Percentiles rank a stretch among this genome's conserved stretches.
Conservation (phyloP, 108 stramenopile species). For the Aurantiochytrium sp. region DNA sequence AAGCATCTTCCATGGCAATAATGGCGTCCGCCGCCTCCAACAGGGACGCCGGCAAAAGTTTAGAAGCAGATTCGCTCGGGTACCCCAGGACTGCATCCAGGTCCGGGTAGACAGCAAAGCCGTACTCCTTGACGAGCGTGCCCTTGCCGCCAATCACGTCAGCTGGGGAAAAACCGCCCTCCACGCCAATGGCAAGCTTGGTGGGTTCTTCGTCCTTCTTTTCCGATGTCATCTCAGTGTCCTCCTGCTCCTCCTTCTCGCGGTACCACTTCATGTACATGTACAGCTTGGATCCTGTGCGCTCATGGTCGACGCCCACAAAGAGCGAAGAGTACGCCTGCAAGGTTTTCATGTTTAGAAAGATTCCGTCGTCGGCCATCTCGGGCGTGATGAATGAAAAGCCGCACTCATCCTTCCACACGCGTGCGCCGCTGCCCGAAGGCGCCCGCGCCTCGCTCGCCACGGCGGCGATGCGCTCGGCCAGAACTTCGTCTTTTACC, state of each 20-base stretch:
- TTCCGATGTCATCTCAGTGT: background rate
- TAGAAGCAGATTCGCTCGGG: constrained; percentile 43
- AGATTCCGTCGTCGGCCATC: constrained; percentile 58
- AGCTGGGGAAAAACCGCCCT: constrained; percentile 82
- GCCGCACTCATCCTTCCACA: constrained; percentile 78
- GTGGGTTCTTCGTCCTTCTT: constrained; percentile 40
- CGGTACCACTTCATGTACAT: constrained; percentile 54
- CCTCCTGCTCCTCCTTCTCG: constrained; percentile 50
- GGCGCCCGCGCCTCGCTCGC: too few relatives aligned
- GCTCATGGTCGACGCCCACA: constrained; percentile 39
- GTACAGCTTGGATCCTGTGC: constrained; percentile 38
- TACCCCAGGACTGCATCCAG: constrained; percentile 39
- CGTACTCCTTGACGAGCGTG: constrained; percentile 67
- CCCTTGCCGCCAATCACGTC: constrained; percentile 50
- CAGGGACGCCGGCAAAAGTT: constrained; percentile 58
- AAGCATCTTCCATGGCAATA: constrained; percentile 78
- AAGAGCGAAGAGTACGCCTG: constrained; percentile 65
- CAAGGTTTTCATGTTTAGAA: constrained; percentile 76
- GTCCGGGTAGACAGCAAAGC: constrained; percentile 31
- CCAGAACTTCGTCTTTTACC: too few relatives aligned
- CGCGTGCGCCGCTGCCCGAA: constrained; percentile 16
- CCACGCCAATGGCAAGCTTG: constrained; percentile 80
- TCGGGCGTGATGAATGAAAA: constrained; percentile 81
- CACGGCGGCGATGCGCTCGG: too few relatives aligned
- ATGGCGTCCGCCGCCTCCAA: constrained; percentile 63